Percentiles rank a stretch among this genome's conserved stretches.
Conservation (phyloP, 805 yeast genomes). For the Hyphopichia homilentoma region DNA sequence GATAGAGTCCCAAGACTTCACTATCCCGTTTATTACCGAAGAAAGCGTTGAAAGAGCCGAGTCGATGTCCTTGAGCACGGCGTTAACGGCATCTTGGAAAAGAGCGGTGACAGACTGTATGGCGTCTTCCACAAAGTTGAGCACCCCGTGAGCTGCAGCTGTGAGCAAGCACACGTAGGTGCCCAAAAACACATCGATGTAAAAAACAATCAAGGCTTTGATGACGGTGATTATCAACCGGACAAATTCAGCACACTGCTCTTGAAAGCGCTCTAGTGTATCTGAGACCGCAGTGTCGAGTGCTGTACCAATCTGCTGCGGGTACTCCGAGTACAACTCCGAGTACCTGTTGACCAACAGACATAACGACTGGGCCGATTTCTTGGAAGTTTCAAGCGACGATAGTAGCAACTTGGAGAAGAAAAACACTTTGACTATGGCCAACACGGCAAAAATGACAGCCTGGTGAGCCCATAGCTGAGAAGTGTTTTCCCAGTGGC, state of each 20-base stretch:
- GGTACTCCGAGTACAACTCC: conserved; percentile 45
- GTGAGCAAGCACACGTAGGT: conserved; percentile 82
- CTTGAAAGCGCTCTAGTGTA: conserved; percentile 45
- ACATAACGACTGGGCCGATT: conserved; percentile 39
- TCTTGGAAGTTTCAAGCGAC: conserved; percentile 27
- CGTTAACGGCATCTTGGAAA: conserved; percentile 56
- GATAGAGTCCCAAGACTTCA: neutral
- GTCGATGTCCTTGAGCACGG: conserved; percentile 54
- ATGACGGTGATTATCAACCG: conserved; percentile 50
- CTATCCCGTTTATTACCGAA: neutral
- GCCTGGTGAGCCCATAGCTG: conserved; percentile 68
- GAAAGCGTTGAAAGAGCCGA: conserved; percentile 14
- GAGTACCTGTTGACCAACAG: conserved; percentile 39
- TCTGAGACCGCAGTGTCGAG: conserved; percentile 50
- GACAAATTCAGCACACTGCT: conserved; percentile 42
- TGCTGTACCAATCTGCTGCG: conserved; percentile 47
- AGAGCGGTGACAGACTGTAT: conserved; percentile 54
- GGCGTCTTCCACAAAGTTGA: conserved; percentile 68
- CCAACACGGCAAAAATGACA: conserved; percentile 52
- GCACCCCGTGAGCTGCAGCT: conserved; percentile 69
- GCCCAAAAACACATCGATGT: conserved; percentile 72
- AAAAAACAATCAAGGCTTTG: conserved; percentile 58
- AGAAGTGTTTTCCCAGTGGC: conserved; percentile 50
- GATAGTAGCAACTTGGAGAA: conserved; percentile 46
- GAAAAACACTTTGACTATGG: conserved; percentile 57